Evolutionary conservation across 176 grass and related monocot genomes (phyloP), one percentile per base, ranked within the genome.

Genomic region (Calamus simplicifolius): DNA sequence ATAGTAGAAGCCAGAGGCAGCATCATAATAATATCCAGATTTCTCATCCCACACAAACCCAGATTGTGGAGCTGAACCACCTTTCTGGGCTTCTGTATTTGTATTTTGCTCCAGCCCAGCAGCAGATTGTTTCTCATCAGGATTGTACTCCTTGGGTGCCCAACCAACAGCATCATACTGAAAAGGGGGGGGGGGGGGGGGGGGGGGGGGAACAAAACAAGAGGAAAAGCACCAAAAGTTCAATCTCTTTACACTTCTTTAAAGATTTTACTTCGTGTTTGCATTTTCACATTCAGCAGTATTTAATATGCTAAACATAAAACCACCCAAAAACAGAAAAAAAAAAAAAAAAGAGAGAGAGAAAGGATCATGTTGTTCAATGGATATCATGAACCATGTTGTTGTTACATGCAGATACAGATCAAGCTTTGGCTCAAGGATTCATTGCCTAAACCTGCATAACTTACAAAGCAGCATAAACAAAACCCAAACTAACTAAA

Each of bases 41-140:
- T 98, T 98, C 67, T 98, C 93, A 67, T 98, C 87, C 93, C 93
- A 98, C 59, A 92, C 93, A 80, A 98, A 98, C 64, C 93, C 93
- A 21, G 84, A 79, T 57, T 98, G 79, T 53, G 82, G 48, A 78
- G 79, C 70, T 54, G 84, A 71, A 64, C 38, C 73, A 58, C 69
- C 64, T 50, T 77, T 77, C 50, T 71, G 73, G 62, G 73, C 64
- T 58, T 88, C 76, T 49, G 54, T 18, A 48, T 52, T 76, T 3
- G 68, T 55, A 69, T 68, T 81, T 62, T 73, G 70, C 49, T 38
- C 50, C 53, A 43, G 51, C 59, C 52, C 70, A 59, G 38, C 72
- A 16, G 58, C 54, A 38, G 70, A 48, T 51, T 55, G 78, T 67
- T 86, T 87, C 61, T 89, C 70, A 54, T 98, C 94, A 49, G 88